Evolutionary conservation across 2,329 filamentous ascomycete species (phyloP).

Genomic region (Bipolaris cookei): DNA sequence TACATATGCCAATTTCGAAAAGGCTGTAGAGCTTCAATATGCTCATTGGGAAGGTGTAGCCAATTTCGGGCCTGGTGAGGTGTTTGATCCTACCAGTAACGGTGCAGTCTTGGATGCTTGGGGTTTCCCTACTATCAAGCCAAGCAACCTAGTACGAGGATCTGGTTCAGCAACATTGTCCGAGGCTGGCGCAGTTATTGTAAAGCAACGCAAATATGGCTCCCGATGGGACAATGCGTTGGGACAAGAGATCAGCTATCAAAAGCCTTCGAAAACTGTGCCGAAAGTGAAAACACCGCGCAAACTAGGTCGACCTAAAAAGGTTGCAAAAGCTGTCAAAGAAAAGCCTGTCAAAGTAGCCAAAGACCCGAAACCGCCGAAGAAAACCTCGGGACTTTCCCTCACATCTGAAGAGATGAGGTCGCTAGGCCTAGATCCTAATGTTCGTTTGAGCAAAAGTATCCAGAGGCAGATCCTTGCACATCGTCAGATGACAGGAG

Average conservation of each 20-base stretch:
- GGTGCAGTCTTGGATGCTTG: slow-evolving; percentile 31
- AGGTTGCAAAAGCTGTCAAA: slow-evolving; percentile 1
- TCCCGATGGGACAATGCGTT: slow-evolving; percentile 38
- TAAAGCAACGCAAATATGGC: slow-evolving; percentile 23
- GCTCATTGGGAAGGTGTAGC: slow-evolving; percentile 62
- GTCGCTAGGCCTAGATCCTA: slow-evolving; percentile 31
- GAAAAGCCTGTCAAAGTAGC: slow-evolving; percentile 6
- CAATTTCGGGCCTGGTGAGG: slow-evolving; percentile 37
- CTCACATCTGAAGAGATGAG: slow-evolving; percentile 36
- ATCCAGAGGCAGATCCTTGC: slow-evolving; percentile 36
- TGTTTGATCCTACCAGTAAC: slow-evolving; percentile 15
- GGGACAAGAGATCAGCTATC: slow-evolving; percentile 30
- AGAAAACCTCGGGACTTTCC: slow-evolving; percentile 13
- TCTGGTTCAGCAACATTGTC: slow-evolving; percentile 37
- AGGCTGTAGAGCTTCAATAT: slow-evolving; percentile 58
- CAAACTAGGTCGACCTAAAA: slow-evolving; percentile 2
- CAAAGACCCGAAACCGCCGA: slow-evolving; percentile 2
- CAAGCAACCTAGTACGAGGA: slow-evolving; percentile 27
- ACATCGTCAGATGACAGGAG: slow-evolving; percentile 32
- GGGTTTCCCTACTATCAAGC: slow-evolving; percentile 35
- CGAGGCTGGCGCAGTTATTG: slow-evolving; percentile 32
- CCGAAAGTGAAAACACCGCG: slow-evolving; percentile 9
- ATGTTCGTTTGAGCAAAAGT: slow-evolving; percentile 33
- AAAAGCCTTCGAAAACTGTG: slow-evolving; percentile 19
- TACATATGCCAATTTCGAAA: slow-evolving; percentile 59